phyloP scores from a whole-genome alignment of 1,139 yeast species.

The Saccharomycopsis crataegensis region DNA sequence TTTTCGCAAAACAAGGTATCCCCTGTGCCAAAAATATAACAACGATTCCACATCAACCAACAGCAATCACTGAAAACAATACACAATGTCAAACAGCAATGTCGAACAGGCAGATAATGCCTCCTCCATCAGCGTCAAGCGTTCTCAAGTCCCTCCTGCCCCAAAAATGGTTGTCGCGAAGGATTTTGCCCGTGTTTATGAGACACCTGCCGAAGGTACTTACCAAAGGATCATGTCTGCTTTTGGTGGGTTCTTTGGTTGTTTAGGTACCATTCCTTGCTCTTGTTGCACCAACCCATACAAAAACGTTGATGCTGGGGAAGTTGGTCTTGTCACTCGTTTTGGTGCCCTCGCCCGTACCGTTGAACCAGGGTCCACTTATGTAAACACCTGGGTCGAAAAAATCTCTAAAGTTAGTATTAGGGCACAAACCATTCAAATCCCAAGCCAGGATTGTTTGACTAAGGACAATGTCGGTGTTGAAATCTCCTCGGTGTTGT shows the following conservation, averaged over 20 bases:
- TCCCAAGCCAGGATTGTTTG: slow-evolving; percentile 62
- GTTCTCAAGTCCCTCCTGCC: neutral
- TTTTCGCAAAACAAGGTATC: no score
- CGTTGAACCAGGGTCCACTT: slow-evolving; percentile 64
- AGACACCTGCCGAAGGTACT: slow-evolving; percentile 22
- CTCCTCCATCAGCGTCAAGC: neutral
- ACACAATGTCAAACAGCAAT: no score
- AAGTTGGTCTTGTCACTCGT: slow-evolving; percentile 61
- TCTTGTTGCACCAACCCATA: slow-evolving; percentile 58
- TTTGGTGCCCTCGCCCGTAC: slow-evolving; percentile 64
- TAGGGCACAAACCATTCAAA: slow-evolving; percentile 54
- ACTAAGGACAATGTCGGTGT: slow-evolving; percentile 66
- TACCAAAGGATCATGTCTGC: slow-evolving; percentile 35
- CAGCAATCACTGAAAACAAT: no score
- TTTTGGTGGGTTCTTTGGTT: slow-evolving; percentile 45
- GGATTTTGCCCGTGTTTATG: slow-evolving; percentile 13
- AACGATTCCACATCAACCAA: no score
- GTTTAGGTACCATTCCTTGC: slow-evolving; percentile 50
- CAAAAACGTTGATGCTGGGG: slow-evolving; percentile 56
- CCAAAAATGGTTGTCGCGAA: slow-evolving; percentile 3
- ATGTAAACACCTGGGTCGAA: slow-evolving; percentile 61
- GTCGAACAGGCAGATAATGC: no score
- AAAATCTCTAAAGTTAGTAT: slow-evolving; percentile 46
- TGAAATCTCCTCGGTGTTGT: slow-evolving; percentile 56
- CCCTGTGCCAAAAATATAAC: no score